Percentiles rank a stretch among this genome's conserved stretches.
Conservation (phyloP, 2,329 filamentous ascomycete genomes). For the Sphaerulina populicola region DNA sequence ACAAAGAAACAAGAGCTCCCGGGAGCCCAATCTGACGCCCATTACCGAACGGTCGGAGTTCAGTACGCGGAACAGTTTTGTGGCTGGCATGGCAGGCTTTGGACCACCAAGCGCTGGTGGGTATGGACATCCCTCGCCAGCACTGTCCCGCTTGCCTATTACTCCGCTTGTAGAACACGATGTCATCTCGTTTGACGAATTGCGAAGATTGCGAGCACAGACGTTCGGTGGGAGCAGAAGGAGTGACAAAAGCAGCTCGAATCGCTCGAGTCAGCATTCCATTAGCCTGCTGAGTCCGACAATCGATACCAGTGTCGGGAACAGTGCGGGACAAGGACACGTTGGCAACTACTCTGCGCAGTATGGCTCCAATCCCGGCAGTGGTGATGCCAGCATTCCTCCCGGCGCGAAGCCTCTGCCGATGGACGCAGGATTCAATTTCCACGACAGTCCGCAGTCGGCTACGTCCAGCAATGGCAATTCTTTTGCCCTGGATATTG, state of each 20-base stretch:
- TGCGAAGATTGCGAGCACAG: constrained; percentile 42
- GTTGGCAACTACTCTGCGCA: constrained; percentile 24
- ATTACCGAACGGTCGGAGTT: constrained; percentile 96
- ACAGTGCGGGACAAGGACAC: constrained; percentile 3
- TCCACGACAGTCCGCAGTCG: constrained; percentile 18
- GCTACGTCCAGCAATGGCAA: constrained; percentile 14
- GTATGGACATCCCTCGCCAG: constrained; percentile 65
- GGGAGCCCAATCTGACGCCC: constrained; percentile 86
- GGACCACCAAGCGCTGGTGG: constrained; percentile 46
- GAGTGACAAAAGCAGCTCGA: constrained; percentile 16
- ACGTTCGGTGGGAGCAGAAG: constrained; percentile 44
- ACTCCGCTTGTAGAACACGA: constrained; percentile 24
- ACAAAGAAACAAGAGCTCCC: constrained; percentile 62
- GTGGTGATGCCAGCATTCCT: constrained; percentile 17
- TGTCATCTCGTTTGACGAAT: constrained; percentile 25
- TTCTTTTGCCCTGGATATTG: constrained; percentile 16
- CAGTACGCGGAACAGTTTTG: constrained; percentile 85
- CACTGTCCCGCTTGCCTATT: constrained; percentile 54
- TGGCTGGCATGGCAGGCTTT: constrained; percentile 52
- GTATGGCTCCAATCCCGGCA: constrained; percentile 21
- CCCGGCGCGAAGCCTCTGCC: constrained; percentile 7
- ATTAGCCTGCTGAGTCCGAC: constrained; percentile 10
- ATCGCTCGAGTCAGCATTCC: constrained; percentile 19
- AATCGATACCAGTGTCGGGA: constrained; percentile 8
- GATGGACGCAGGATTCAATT: constrained; percentile 6